Base-by-base conservation (phyloP, 306 rosid species). In the Hippophae tibetana region DNA sequence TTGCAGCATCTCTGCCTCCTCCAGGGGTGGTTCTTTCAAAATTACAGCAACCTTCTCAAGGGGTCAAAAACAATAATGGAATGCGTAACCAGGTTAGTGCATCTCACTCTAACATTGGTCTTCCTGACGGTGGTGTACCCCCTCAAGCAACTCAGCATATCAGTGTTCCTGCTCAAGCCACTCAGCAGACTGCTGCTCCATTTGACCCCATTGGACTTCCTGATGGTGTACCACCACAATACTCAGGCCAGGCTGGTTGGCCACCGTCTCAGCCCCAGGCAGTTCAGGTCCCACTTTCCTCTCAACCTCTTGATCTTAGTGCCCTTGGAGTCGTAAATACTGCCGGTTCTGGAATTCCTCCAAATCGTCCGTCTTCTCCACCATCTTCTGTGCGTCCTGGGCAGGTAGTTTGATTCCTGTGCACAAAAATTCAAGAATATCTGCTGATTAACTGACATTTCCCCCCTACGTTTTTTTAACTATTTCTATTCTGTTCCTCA, bases 261-360 rank as follows among this genome's bases (percentile, higher is more conserved):
- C 76, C 81, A 58, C 75, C 71, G 64, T 43, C 83, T 55, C 89
- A 76, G 64, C 58, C 67, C 56, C 90, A 67, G 68, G 55, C 76
- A 57, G 69, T 74, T 66, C 89, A 70, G 69, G 74, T 77, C 58
- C 79, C 83, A 69, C 48, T 74, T 71, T 82, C 85, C 60, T 69
- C 84, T 23, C 94, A 80, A 71, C 99, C 99, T 68, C 88, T 88
- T 69, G 99, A 93, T 78, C 95, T 93, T 56, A 88, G 99, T 50
- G 71, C 80, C 63, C 93, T 88, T 73, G 99, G 99, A 57, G 75
- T 70, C 67, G 81, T 74, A 14, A 69, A 70, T 80, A 61, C 84
- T 70, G 77, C 67, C 43, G 85, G 83, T 66, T 62, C 86, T 26
- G 95, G 71, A 59, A 92, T 77, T 66, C 85, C 82, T 57, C 41